Evolutionary conservation across 2,329 filamentous ascomycete species (phyloP), one percentile per base, ranked within the genome.

Genomic region (Pseudocercospora macadamiae): DNA sequence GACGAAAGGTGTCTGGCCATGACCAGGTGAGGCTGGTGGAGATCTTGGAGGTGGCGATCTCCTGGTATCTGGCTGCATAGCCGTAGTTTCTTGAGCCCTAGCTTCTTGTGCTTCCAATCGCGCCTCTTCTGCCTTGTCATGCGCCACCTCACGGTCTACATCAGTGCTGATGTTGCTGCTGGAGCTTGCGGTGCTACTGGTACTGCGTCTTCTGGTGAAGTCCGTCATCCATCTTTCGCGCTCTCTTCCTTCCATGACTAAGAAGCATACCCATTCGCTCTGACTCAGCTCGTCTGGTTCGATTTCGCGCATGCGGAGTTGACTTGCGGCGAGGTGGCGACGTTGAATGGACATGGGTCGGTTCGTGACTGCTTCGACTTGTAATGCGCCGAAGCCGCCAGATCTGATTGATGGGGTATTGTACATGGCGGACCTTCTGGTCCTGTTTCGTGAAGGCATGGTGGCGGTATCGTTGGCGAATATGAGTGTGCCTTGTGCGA

Each of bases 231-330:
- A 73, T 23, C 71, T 57, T 2, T 73, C 70, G n/a, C 71, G 66
- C 61, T 72, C 70, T 49, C 59, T 52, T 39, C 66, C 66, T 26
- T 68, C 66, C 71, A 73, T 73, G 23, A 70, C 71, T 18, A 73
- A 65, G 63, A 73, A 73, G 23, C 64, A 64, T 23, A 73, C 68
- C 71, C 71, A 73, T 57, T 73, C 70, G 56, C 67, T 68, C 4
- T 64, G 67, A 60, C 61, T 66, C 36, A 73, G 60, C 56, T 73
- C 70, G 28, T 72, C 67, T 5, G 71, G 71, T 54, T 73, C 71
- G 63, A 73, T 72, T 32, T 70, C 67, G 47, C 70, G 70, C 68
- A 73, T 73, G 42, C 71, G 71, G 7, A 73, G 64, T 52, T 70
- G 66, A 34, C 63, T 67, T 16, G 71, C 71, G 44, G 71, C 71